phyloP scores from a whole-genome alignment of 768 basidiomycete species.

The Suillus clintonianus region DNA sequence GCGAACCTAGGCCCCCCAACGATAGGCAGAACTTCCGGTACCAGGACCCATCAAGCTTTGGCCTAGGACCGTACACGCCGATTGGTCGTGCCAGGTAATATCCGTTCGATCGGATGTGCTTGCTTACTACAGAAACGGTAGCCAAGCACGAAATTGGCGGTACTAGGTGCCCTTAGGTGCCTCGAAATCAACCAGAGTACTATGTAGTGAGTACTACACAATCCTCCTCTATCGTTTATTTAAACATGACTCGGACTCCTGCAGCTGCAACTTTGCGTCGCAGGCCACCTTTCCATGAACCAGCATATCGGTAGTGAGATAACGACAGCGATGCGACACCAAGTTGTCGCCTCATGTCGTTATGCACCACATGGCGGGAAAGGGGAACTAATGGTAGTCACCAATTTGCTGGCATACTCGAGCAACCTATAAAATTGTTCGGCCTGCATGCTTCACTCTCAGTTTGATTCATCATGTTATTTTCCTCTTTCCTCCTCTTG shows the following conservation, averaged over 20 bases:
- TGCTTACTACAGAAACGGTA: background rate
- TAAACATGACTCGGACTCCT: background rate
- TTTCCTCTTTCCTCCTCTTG: conserved; percentile 7
- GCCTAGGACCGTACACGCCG: background rate
- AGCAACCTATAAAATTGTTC: background rate
- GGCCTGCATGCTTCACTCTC: background rate
- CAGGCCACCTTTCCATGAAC: background rate
- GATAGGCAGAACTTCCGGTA: no score
- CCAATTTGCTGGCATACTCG: background rate
- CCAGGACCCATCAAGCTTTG: no score
- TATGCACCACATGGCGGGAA: background rate
- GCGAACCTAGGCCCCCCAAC: no score
- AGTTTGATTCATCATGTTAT: background rate
- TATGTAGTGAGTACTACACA: background rate
- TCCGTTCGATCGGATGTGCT: background rate
- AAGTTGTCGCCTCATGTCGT: background rate
- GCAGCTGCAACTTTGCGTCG: background rate
- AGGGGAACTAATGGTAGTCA: background rate
- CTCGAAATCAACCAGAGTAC: background rate
- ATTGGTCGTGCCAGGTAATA: background rate
- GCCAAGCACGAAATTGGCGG: background rate
- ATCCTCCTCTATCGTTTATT: background rate
- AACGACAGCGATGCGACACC: background rate
- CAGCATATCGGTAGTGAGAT: background rate
- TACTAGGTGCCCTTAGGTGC: background rate